Percentiles rank a stretch among this genome's conserved stretches.
These are phyloP conservation scores for Alternaria hordeiaustralica DNA, from an alignment of 2,329 filamentous ascomycete genomes.

Conservation along the genomic window DNA sequence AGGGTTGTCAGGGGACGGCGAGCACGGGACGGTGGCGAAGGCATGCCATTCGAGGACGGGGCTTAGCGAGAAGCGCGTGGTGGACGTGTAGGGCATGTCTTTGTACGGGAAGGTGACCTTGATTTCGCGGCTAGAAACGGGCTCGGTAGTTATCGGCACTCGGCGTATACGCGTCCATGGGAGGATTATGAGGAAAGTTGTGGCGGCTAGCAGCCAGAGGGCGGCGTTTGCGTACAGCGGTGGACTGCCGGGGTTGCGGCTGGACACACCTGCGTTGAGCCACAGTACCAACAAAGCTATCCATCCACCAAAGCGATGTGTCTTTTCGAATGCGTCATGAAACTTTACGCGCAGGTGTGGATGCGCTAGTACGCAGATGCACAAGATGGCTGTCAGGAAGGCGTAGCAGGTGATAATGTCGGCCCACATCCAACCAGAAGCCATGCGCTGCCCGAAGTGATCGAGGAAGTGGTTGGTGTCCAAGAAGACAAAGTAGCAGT, in stretches of 20 bases:
- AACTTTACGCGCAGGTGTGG: conserved; percentile 29
- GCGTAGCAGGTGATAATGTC: conserved; percentile 23
- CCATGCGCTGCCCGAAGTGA: not conserved
- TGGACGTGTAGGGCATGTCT: conserved; percentile 32
- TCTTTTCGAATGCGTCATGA: conserved; percentile 46
- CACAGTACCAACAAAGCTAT: conserved; percentile 35
- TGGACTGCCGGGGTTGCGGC: not conserved
- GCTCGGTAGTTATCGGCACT: conserved; percentile 68
- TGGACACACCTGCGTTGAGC: conserved; percentile 24
- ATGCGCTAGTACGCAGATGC: conserved; percentile 35
- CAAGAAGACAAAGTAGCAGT: conserved; percentile 49
- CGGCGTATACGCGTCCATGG: conserved; percentile 77
- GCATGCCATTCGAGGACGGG: conserved; percentile 47
- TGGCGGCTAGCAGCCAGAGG: conserved; percentile 72
- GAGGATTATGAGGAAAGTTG: conserved; percentile 70
- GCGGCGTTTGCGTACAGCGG: conserved; percentile 18
- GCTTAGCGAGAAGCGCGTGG: conserved; percentile 18
- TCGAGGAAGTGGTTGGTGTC: conserved; percentile 33
- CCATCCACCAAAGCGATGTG: conserved; percentile 48
- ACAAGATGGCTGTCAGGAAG: conserved; percentile 23
- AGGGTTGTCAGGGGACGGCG: not conserved
- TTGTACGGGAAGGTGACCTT: conserved; percentile 62
- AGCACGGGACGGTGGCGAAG: conserved; percentile 44
- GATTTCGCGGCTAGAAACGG: conserved; percentile 74
- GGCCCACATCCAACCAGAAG: conserved; percentile 26